Conservation (phyloP, 306 rosid species). For the Crataegus laevigata region DNA sequence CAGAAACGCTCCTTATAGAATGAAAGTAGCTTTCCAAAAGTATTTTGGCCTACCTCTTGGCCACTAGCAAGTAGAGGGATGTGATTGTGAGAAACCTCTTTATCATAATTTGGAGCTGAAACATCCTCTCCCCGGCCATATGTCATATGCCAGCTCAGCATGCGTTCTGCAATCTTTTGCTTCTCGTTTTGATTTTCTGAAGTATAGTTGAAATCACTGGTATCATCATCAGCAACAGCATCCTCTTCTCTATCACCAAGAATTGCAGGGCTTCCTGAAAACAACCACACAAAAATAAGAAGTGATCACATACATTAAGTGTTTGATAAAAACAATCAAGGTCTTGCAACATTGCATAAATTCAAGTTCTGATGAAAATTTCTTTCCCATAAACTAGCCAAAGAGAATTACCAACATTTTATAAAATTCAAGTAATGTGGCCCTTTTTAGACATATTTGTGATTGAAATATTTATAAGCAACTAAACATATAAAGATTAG, state of each 20-base stretch:
- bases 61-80: conserved; percentile 54
- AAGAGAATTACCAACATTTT: not conserved
- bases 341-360: not conserved
- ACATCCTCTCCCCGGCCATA: conserved; percentile 62
- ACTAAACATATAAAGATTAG: not conserved
- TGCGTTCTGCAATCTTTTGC: conserved; percentile 81
- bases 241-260: conserved; percentile 75
- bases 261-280: conserved; percentile 83
- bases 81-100: conserved; percentile 73
- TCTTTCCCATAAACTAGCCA: not conserved
- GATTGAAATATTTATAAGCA: not conserved
- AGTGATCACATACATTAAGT: not conserved
- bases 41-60: conserved; percentile 57
- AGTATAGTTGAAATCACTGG: conserved; percentile 58
- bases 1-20: not conserved
- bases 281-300: conserved; percentile 10
- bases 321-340: not conserved
- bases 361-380: not conserved
- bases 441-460: not conserved
- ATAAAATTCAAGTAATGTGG: not conserved
- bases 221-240: conserved; percentile 44
- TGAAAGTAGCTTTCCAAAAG: conserved; percentile 4
- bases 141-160: conserved; percentile 83
- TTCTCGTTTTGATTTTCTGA: conserved; percentile 71
- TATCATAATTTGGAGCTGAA: conserved; percentile 56